Conservation (phyloP, 2,329 filamentous ascomycete species). For the Ilyonectria robusta region DNA sequence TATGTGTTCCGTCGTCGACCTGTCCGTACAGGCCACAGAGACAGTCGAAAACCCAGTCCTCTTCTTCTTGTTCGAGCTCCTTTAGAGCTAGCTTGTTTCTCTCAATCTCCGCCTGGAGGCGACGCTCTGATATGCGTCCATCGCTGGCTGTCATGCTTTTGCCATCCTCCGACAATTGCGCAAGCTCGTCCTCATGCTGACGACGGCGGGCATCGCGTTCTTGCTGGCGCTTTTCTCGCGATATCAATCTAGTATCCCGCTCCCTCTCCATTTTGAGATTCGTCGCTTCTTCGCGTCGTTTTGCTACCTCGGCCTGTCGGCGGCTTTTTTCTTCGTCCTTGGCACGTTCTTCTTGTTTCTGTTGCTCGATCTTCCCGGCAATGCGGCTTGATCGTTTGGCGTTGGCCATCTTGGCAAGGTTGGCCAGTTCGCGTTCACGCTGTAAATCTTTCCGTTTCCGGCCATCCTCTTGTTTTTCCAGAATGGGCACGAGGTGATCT, state of each 20-base stretch:
- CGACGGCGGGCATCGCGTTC: constrained; percentile 88
- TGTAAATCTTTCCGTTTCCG: constrained; percentile 78
- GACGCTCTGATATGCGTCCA: constrained; percentile 81
- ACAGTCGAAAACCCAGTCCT: constrained; percentile 96
- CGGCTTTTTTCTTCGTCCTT: constrained; percentile 74
- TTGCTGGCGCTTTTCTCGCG: constrained; percentile 86
- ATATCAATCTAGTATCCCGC: constrained; percentile 84
- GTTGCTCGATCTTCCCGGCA: constrained; percentile 84
- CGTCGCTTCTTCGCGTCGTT: constrained; percentile 76
- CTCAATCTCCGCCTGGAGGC: constrained; percentile 86
- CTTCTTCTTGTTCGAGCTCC: constrained; percentile 80
- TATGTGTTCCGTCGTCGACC: constrained; percentile 94
- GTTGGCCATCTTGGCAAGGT: constrained; percentile 88
- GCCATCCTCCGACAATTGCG: constrained; percentile 82
- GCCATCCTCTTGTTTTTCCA: constrained; percentile 83
- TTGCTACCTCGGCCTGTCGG: constrained; percentile 71
- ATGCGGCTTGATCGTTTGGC: constrained; percentile 95
- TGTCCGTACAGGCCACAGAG: constrained; percentile 91
- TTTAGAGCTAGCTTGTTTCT: constrained; percentile 83
- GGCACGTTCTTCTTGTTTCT: constrained; percentile 79
- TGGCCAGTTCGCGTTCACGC: constrained; percentile 84
- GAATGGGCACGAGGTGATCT: constrained; percentile 84
- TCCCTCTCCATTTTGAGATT: constrained; percentile 75
- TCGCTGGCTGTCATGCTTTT: constrained; percentile 69
- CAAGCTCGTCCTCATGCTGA: constrained; percentile 87